phyloP scores from a whole-genome alignment of 805 yeast species.

The Cyberlindnera saturnus region DNA sequence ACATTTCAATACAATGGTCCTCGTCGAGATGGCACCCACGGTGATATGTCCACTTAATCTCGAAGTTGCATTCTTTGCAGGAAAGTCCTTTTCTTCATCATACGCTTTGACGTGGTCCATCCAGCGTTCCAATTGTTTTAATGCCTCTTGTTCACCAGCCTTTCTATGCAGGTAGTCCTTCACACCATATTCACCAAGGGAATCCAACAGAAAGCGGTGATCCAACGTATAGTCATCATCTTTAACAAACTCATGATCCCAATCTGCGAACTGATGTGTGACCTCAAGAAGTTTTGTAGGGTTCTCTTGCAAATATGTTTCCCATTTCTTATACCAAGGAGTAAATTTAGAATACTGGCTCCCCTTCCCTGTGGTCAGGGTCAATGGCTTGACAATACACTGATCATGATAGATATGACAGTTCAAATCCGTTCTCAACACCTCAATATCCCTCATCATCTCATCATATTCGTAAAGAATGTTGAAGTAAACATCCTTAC shows the following conservation, averaged over 20 bases:
- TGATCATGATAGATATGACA: slow-evolving; percentile 31
- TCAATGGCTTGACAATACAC: slow-evolving; percentile 38
- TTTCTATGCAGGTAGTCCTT: neutral
- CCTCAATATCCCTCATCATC: slow-evolving; percentile 25
- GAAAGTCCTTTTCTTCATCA: slow-evolving; percentile 18
- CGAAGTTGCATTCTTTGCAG: slow-evolving; percentile 26
- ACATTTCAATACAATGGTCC: slow-evolving; percentile 31
- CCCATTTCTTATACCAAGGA: slow-evolving; percentile 44
- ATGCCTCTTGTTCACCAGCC: slow-evolving; percentile 18
- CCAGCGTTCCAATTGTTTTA: slow-evolving; percentile 15
- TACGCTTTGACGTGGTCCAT: slow-evolving; percentile 4
- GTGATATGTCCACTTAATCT: slow-evolving; percentile 41
- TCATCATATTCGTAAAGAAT: slow-evolving; percentile 33
- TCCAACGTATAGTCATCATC: slow-evolving; percentile 18
- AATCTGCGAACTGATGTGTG: slow-evolving; percentile 7
- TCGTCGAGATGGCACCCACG: slow-evolving; percentile 39
- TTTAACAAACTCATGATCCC: slow-evolving; percentile 6
- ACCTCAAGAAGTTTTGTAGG: slow-evolving; percentile 1
- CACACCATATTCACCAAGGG: slow-evolving; percentile 1
- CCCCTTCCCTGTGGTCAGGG: slow-evolving; percentile 35
- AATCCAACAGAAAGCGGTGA: slow-evolving; percentile 14
- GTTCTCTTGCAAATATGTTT: slow-evolving; percentile 21
- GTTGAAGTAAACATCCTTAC: slow-evolving; percentile 22
- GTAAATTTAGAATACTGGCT: slow-evolving; percentile 41
- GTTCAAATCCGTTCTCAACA: slow-evolving; percentile 13